Evolutionary conservation across 768 basidiomycete genomes (phyloP).

Genomic region (Boletus tylopilopsis): DNA sequence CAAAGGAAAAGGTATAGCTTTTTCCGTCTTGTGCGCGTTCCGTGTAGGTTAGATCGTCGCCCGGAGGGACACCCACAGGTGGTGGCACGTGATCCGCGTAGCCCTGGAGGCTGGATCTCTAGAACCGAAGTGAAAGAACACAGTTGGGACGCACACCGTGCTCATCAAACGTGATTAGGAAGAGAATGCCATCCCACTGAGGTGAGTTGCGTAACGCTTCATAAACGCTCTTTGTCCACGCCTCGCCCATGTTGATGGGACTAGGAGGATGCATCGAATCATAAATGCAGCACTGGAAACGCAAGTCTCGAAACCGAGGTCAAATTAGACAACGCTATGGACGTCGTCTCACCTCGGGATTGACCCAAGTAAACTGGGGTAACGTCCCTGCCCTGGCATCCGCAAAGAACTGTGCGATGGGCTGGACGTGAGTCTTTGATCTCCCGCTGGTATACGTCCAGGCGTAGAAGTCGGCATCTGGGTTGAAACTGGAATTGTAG

Average conservation of each 20-base stretch:
- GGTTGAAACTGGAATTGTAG: constrained; percentile 27
- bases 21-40: constrained; percentile 17
- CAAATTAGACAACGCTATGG: no score
- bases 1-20: constrained; percentile 20
- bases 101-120: constrained; percentile 7
- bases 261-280: constrained; percentile 28
- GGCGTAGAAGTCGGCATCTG: constrained; percentile 20
- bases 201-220: constrained; percentile 24
- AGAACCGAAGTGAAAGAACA: not conserved
- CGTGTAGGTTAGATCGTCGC: constrained; percentile 23
- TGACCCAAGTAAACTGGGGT: constrained; percentile 27
- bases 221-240: constrained; percentile 22
- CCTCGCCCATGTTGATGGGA: constrained; percentile 24
- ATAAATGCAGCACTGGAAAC: constrained; percentile 19
- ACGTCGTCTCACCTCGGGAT: constrained; percentile 20
- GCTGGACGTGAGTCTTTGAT: constrained; percentile 12
- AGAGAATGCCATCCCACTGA: constrained; percentile 20
- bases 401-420: constrained; percentile 14
- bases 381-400: constrained; percentile 22
- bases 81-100: constrained; percentile 25
- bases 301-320: not conserved
- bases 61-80: constrained; percentile 19
- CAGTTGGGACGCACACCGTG: constrained; percentile 16
- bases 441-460: constrained; percentile 20
- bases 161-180: constrained; percentile 26